Evolutionary conservation across 345 rosid genomes (phyloP).

Genomic region (Citrus glauca): DNA sequence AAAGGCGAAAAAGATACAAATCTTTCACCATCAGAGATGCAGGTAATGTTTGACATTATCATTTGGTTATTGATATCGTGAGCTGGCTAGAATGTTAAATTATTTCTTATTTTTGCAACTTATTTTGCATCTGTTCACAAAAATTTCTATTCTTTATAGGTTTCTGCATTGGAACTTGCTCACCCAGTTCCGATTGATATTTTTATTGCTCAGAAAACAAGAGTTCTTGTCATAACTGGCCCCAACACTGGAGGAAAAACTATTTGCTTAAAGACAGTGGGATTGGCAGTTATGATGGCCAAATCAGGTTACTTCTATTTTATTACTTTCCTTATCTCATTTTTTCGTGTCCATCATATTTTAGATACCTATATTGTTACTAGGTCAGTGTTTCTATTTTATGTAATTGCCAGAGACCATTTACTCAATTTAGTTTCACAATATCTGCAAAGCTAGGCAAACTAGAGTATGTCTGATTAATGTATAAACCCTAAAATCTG

Average conservation of each 20-base stretch:
- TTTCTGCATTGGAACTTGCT: slow-evolving; percentile 41
- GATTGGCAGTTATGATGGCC: slow-evolving; percentile 95
- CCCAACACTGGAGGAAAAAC: slow-evolving; percentile 99
- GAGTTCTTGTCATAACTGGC: slow-evolving; percentile 82
- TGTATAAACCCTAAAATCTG: not conserved
- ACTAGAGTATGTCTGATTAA: not conserved
- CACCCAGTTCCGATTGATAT: slow-evolving; percentile 80
- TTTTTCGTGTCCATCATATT: not conserved
- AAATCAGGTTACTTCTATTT: slow-evolving; percentile 57
- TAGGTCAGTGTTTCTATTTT: too few relatives aligned
- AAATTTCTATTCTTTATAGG: slow-evolving; percentile 35
- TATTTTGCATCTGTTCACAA: not conserved
- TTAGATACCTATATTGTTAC: too few relatives aligned
- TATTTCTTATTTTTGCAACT: not conserved
- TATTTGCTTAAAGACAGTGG: slow-evolving; percentile 84
- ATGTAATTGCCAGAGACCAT: too few relatives aligned
- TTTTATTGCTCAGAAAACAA: slow-evolving; percentile 55
- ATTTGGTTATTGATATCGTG: not conserved
- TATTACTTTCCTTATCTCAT: not conserved
- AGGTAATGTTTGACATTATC: slow-evolving; percentile 24
- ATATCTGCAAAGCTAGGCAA: not conserved
- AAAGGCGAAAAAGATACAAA: slow-evolving; percentile 26
- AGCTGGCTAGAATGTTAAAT: not conserved
- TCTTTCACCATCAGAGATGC: slow-evolving; percentile 28
- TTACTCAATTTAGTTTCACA: not conserved